These are phyloP conservation scores for Avicennia marina DNA, from an alignment of 257 asterid genomes.

Conservation along the genomic window DNA sequence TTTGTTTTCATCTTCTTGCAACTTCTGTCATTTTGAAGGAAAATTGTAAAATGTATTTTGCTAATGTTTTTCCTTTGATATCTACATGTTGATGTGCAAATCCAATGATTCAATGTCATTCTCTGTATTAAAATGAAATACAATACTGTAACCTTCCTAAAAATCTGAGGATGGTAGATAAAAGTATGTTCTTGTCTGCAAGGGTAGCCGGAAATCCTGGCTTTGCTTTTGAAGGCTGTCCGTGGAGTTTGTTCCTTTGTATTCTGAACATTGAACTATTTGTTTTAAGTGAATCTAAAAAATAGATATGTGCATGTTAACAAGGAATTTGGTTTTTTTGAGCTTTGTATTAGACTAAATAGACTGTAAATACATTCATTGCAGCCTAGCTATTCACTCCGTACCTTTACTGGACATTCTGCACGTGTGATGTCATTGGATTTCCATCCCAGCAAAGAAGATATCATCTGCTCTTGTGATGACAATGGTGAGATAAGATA, in stretches of 20 bases:
- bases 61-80: background rate
- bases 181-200: too few relatives aligned
- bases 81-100: background rate
- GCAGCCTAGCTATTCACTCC: conserved; percentile 82
- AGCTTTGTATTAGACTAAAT: too few relatives aligned
- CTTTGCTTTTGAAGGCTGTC: background rate
- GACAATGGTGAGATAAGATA: conserved; percentile 92
- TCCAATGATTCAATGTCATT: background rate
- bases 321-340: too few relatives aligned
- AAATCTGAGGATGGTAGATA: too few relatives aligned
- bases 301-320: too few relatives aligned
- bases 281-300: too few relatives aligned
- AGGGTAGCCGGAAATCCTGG: background rate
- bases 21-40: background rate
- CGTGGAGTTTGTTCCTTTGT: too few relatives aligned
- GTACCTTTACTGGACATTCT: conserved; percentile 85
- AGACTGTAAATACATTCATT: background rate
- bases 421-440: conserved; percentile 87
- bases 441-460: conserved; percentile 93
- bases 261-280: too few relatives aligned
- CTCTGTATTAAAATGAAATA: background rate
- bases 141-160: background rate
- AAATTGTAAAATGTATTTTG: background rate
- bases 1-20: background rate
- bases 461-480: conserved; percentile 89